Evolutionary conservation across 2,329 filamentous ascomycete species (phyloP), one percentile per base, ranked within the genome.

Genomic region (Sarocladiaceae sp.): DNA sequence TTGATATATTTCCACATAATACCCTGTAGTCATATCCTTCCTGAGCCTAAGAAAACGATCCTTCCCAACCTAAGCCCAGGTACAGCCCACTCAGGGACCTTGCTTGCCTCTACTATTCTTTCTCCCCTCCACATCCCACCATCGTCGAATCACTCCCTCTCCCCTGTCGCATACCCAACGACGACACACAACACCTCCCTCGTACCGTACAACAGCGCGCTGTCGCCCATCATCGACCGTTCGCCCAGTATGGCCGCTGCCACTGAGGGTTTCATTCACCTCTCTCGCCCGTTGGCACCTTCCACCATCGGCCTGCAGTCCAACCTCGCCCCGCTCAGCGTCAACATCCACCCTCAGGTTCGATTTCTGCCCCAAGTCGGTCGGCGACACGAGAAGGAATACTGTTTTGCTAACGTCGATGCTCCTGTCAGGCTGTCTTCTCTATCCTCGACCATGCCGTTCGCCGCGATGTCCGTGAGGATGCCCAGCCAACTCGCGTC

Each of bases 261-360:
- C 70, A 79, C 83, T 64, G 88, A 93, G 71, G 87, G 88, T 59
- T 97, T 96, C 78, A 85, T 97, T 66, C 94, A 99, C 73, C 87
- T 99, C 61, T 87, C 93, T 67, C 86, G 94, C 72, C 94, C 94
- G 65, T 80, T 97, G 66, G 91, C 90, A 70, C 90, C 91, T 61
- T 85, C 87, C 57, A 78, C 83, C 55, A 78, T 91, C 63, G 88
- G 88, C 68, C 84, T 88, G 66, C 88, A 90, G 73, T 85, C 87
- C 66, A 91, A 87, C 63, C 93, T 91, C 70, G 87, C 91, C 73
- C 94, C 94, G 73, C 83, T 99, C 71, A 88, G 86, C 71, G 91
- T 99, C 68, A 88, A 90, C 68, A 88, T 99, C 71, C 94, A 97
- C 72, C 92, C 94, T 65, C 92, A 97, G 82, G 90, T 95, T 82